Evolutionary conservation across 805 yeast genomes (phyloP).

Genomic region (Myxozyma mucilagina): DNA sequence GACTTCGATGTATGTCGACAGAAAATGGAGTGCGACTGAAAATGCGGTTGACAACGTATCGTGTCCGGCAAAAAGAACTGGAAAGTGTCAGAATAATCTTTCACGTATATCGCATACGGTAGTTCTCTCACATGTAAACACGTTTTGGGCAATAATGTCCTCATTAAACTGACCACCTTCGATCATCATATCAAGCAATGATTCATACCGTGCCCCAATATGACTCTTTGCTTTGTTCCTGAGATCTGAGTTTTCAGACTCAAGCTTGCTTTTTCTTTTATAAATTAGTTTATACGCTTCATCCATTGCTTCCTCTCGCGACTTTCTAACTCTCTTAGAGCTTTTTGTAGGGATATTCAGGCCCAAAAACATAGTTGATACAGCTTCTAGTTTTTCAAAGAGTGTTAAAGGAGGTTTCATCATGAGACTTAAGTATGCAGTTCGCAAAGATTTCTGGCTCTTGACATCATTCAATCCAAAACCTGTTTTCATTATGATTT

Average conservation of each 20-base stretch:
- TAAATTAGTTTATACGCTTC: not conserved
- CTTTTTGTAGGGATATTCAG: not conserved
- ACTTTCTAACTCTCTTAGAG: not conserved
- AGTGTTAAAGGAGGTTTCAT: not conserved
- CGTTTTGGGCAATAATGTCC: not conserved
- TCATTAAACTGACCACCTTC: not conserved
- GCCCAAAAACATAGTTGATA: not conserved
- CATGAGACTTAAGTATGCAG: slow-evolving; percentile 5
- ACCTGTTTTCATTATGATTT: slow-evolving; percentile 18
- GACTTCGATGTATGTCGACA: slow-evolving; percentile 8
- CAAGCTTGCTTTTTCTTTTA: not conserved
- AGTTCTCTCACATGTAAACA: not conserved
- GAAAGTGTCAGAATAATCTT: too few species aligned
- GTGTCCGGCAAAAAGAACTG: slow-evolving; percentile 25
- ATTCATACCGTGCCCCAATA: not conserved
- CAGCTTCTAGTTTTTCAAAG: not conserved
- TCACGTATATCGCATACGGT: not conserved
- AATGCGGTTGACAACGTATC: slow-evolving; percentile 20
- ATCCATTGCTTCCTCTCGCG: not conserved
- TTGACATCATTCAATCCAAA: slow-evolving; percentile 17
- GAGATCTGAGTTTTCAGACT: not conserved
- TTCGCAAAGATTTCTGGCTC: slow-evolving; percentile 10
- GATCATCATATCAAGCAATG: not conserved
- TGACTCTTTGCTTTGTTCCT: not conserved
- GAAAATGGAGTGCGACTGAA: slow-evolving; percentile 10